Conservation (phyloP, 2,329 filamentous ascomycete species). For the Penicillium fuscoglaucum region DNA sequence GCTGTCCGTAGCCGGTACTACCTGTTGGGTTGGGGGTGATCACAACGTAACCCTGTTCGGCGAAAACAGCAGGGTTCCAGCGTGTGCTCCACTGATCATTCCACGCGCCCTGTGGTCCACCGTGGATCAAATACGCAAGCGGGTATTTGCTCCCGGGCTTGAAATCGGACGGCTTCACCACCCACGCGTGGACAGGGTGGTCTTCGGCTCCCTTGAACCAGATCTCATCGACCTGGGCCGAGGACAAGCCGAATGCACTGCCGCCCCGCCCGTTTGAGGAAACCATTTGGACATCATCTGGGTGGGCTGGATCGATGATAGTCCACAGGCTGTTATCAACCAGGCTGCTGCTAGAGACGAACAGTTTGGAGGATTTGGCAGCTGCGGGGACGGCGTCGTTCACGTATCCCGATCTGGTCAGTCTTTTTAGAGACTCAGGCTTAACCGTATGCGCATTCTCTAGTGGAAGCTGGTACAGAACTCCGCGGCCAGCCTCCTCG, state of each 20-base stretch:
- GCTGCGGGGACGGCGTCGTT: constrained; percentile 41
- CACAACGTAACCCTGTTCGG: constrained; percentile 62
- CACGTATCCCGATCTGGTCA: constrained; percentile 45
- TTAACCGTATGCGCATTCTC: constrained; percentile 31
- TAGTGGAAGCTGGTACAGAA: constrained; percentile 44
- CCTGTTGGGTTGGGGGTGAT: constrained; percentile 62
- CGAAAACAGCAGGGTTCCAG: constrained; percentile 59
- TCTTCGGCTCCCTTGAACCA: constrained; percentile 50
- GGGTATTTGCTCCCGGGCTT: constrained; percentile 52
- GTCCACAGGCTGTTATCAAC: constrained; percentile 49
- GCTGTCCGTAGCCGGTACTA: constrained; percentile 58
- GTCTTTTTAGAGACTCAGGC: constrained; percentile 36
- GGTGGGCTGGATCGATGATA: constrained; percentile 40
- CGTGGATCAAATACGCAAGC: constrained; percentile 56
- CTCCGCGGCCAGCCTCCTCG: constrained; percentile 45
- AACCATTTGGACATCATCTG: constrained; percentile 33
- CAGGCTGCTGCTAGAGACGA: constrained; percentile 46
- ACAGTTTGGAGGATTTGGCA: constrained; percentile 38
- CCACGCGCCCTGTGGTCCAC: constrained; percentile 54
- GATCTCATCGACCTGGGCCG: constrained; percentile 46
- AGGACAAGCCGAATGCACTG: constrained; percentile 43
- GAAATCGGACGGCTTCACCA: constrained; percentile 51
- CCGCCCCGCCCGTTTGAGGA: constrained; percentile 43
- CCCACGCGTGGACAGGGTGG: constrained; percentile 47
- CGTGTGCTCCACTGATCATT: constrained; percentile 56